Evolutionary conservation across 2,329 filamentous ascomycete species (phyloP).

Genomic region (Colletotrichum camelliae): DNA sequence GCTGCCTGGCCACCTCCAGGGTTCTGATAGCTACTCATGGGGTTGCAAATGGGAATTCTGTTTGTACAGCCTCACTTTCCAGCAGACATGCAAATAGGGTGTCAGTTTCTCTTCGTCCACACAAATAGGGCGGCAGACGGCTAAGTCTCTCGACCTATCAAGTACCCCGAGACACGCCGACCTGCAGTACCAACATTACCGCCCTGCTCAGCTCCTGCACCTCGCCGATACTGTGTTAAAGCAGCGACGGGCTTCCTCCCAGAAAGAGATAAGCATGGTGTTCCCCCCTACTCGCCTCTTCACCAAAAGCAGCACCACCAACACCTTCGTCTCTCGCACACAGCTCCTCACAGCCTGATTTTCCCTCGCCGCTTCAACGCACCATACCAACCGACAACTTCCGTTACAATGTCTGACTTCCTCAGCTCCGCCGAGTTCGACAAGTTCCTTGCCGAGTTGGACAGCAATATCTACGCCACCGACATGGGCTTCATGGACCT

Average conservation of each 20-base stretch:
- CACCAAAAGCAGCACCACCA: background rate
- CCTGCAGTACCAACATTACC: background rate
- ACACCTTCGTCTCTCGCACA: background rate
- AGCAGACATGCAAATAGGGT: background rate
- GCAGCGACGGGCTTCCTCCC: background rate
- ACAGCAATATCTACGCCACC: background rate
- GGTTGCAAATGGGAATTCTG: background rate
- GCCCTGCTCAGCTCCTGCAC: background rate
- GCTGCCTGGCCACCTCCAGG: background rate
- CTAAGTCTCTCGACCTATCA: constrained; percentile 20
- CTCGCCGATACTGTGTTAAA: background rate
- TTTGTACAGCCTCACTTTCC: background rate
- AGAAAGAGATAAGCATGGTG: background rate
- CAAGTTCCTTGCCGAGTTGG: constrained; percentile 13
- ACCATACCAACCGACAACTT: background rate
- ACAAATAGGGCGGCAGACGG: constrained; percentile 21
- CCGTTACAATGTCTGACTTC: constrained; percentile 30
- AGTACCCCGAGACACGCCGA: background rate
- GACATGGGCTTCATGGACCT: constrained; percentile 15
- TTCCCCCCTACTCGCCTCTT: too few relatives aligned
- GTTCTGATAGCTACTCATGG: background rate
- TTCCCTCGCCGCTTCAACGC: constrained; percentile 25
- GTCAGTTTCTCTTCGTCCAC: background rate
- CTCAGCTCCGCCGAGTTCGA: constrained; percentile 3
- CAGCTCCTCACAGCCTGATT: background rate